These are phyloP conservation scores for Pythium aquatile DNA, from an alignment of 352 stramenopile genomes.

Conservation along the genomic window DNA sequence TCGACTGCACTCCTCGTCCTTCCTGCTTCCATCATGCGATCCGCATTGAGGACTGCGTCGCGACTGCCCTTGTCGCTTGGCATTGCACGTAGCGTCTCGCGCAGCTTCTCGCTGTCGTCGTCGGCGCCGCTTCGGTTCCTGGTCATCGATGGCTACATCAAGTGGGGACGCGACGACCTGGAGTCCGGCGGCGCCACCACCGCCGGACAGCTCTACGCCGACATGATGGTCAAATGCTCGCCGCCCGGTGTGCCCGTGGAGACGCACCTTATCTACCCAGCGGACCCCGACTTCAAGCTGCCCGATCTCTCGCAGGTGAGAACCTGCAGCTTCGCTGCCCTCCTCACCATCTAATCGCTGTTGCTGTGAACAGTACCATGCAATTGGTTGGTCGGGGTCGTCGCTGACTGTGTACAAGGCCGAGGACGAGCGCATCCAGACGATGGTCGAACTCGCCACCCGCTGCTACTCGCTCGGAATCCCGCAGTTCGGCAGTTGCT, in stretches of 20 bases:
- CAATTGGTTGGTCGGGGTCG: slow-evolving; percentile 72
- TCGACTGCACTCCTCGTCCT: no score
- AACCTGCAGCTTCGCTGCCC: not conserved
- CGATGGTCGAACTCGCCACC: slow-evolving; percentile 43
- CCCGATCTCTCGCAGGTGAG: slow-evolving; percentile 52
- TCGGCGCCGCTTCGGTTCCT: slow-evolving; percentile 45
- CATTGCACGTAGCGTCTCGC: no score
- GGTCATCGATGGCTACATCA: slow-evolving; percentile 74
- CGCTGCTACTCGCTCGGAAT: slow-evolving; percentile 47
- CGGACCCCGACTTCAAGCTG: slow-evolving; percentile 48
- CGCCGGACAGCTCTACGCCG: slow-evolving; percentile 65
- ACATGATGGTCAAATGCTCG: slow-evolving; percentile 63
- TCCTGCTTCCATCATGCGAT: not conserved
- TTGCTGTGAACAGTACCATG: slow-evolving; percentile 50
- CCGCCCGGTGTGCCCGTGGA: slow-evolving; percentile 34
- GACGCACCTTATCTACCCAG: slow-evolving; percentile 64
- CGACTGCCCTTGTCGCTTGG: not conserved
- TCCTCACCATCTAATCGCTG: not conserved
- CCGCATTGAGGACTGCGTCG: not conserved
- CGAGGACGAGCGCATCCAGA: slow-evolving; percentile 46
- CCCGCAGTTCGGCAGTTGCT: slow-evolving; percentile 80
- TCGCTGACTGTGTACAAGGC: slow-evolving; percentile 65
- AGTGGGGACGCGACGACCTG: slow-evolving; percentile 54
- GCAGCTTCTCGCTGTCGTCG: slow-evolving; percentile 15
- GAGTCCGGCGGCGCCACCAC: slow-evolving; percentile 60